Base-by-base conservation (phyloP, 1,139 yeast genomes). In the Scheffersomyces parashehatae region DNA sequence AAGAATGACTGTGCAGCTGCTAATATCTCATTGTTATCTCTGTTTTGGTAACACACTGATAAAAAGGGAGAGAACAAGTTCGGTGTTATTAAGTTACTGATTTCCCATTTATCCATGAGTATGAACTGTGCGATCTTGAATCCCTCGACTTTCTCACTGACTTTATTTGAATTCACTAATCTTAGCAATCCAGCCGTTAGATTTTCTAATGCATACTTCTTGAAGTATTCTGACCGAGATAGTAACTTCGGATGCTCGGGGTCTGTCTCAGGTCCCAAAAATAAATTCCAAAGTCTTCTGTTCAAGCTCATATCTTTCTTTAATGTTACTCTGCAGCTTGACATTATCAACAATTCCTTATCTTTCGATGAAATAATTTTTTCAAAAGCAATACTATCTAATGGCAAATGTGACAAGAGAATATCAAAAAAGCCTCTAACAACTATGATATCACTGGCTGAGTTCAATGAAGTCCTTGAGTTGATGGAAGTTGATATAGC, bases 91-190 rank as follows among this genome's bases (percentile, higher is more conserved):
- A 77, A 63, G 16, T 83, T 81, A 11, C 96, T 93, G 32, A 93
- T 83, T 62, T 93, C 98, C 98, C 98, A 93, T 51, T 89, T 79
- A 58, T 93, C 98, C 82, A 90, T 80, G 5, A 90, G 74, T 5
- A 95, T 79, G 4, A 71, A 60, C 26, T 84, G 68, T 2, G 88
- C 74, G 8, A 90, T 82, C 45, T 76, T 81, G 52, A 82, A 81
- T 0, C 88, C 83, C 31, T 75, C 75, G 1, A 76, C 67, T 35
- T 74, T 69, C 26, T 68, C 62, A 10, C 55, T 52, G 20, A 48
- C 47, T 0, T 61, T 54, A 3, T 62, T 60, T 1, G 73, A 68
- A 2, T 70, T 49, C 1, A 86, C 66, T 48, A 80, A 59, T 8
- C 70, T 70, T 34, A 79, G 59, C 13, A 91, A 60, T 0, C 91